These are phyloP conservation scores for Poa pratensis DNA, from an alignment of 176 grass and related monocot genomes.

Conservation along the genomic window DNA sequence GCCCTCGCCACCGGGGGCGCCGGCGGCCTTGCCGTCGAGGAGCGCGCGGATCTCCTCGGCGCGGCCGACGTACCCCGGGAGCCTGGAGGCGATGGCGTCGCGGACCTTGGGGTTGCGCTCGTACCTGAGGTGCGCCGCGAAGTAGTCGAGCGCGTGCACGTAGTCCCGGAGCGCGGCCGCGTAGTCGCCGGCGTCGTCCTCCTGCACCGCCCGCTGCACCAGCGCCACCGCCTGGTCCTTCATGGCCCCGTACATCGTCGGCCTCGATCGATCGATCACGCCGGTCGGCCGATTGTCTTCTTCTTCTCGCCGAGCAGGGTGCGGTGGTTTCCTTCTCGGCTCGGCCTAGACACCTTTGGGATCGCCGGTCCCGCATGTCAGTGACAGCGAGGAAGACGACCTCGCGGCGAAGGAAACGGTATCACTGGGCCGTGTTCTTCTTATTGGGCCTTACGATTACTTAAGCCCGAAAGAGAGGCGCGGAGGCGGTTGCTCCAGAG, in stretches of 20 bases:
- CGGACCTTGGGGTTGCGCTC: slow-evolving; percentile 26
- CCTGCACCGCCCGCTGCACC: slow-evolving; percentile 28
- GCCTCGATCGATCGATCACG: background rate
- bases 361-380: background rate
- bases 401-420: background rate
- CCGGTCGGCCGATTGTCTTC: no score
- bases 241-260: slow-evolving; percentile 28
- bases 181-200: slow-evolving; percentile 28
- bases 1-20: background rate
- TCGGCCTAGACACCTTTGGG: background rate
- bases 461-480: background rate
- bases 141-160: slow-evolving; percentile 20
- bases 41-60: slow-evolving; percentile 46
- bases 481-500: background rate
- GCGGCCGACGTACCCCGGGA: slow-evolving; percentile 1
- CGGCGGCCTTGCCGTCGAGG: slow-evolving; percentile 19
- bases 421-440: background rate
- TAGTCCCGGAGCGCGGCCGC: background rate
- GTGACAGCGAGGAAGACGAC: background rate
- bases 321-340: background rate
- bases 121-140: slow-evolving; percentile 36
- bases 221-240: slow-evolving; percentile 27
- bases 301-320: no score
- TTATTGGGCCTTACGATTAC: background rate
- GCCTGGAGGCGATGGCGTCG: slow-evolving; percentile 14